These are phyloP conservation scores for Trebouxia sp. DNA, from an alignment of 139 green algal species.

Conservation along the genomic window DNA sequence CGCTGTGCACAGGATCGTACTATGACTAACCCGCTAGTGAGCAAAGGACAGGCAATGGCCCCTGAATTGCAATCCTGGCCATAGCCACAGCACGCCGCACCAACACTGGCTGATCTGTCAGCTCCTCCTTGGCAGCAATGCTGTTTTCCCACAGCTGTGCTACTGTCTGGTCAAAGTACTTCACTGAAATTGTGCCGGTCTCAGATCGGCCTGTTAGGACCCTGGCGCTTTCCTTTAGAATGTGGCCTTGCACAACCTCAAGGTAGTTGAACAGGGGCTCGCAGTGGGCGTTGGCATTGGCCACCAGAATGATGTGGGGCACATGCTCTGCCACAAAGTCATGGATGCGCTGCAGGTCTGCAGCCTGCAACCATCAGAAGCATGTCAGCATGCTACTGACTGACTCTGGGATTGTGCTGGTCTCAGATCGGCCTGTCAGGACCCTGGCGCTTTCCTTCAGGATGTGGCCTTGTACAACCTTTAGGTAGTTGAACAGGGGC, in stretches of 20 bases:
- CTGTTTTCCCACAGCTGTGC: slow-evolving; percentile 80
- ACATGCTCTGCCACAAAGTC: slow-evolving; percentile 75
- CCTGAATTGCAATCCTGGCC: slow-evolving; percentile 79
- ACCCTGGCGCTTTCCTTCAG: slow-evolving; percentile 46
- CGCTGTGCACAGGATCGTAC: too few relatives aligned
- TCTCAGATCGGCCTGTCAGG: slow-evolving; percentile 14
- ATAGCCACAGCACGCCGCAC: slow-evolving; percentile 85
- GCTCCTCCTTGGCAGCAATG: slow-evolving; percentile 60
- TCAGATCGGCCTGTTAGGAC: slow-evolving; percentile 3
- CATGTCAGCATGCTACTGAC: slow-evolving; percentile 66
- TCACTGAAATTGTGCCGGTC: slow-evolving; percentile 58
- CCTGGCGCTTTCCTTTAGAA: slow-evolving; percentile 54
- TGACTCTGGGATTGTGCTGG: slow-evolving; percentile 69
- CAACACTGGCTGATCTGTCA: slow-evolving; percentile 58
- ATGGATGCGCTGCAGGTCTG: slow-evolving; percentile 48
- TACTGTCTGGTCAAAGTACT: slow-evolving; percentile 71
- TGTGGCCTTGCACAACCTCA: slow-evolving; percentile 50
- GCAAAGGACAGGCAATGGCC: slow-evolving; percentile 74
- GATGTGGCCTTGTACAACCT: slow-evolving; percentile 59
- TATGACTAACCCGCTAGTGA: slow-evolving; percentile 54
- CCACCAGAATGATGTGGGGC: slow-evolving; percentile 85
- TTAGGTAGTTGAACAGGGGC: slow-evolving; percentile 69
- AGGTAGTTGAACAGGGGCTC: slow-evolving; percentile 70
- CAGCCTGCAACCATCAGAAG: slow-evolving; percentile 14
- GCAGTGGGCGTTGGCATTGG: slow-evolving; percentile 53